phyloP scores from a whole-genome alignment of 345 rosid species.

The Populus simonii region DNA sequence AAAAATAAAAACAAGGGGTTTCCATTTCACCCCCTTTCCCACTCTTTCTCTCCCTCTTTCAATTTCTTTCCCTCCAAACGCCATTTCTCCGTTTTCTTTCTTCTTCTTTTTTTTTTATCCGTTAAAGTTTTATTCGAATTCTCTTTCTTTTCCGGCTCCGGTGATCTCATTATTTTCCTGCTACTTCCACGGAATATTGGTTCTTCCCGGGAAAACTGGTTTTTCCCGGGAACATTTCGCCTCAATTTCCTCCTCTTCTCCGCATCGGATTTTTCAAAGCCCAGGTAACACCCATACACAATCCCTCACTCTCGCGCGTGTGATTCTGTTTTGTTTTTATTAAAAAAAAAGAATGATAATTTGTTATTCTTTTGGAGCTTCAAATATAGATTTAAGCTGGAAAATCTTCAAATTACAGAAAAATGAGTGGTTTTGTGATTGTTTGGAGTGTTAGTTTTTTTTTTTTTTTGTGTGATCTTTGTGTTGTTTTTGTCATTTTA shows the following conservation, averaged over 20 bases:
- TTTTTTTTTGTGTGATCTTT: not conserved
- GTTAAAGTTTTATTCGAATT: not conserved
- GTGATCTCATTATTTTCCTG: not conserved
- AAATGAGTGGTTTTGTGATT: not conserved
- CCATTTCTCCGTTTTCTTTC: not conserved
- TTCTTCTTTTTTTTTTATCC: not conserved
- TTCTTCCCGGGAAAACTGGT: conserved; percentile 1
- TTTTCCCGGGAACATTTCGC: conserved; percentile 25
- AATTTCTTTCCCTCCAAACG: conserved; percentile 36
- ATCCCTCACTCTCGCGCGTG: not conserved
- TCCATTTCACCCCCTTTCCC: conserved; percentile 2
- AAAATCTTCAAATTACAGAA: not conserved
- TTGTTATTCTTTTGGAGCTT: not conserved
- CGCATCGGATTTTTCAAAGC: not conserved
- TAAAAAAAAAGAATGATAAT: not conserved
- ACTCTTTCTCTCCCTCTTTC: not conserved
- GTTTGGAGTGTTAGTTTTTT: not conserved
- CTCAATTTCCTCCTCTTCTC: not conserved
- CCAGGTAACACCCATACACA: conserved; percentile 14
- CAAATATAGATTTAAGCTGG: not conserved
- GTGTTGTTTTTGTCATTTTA: not conserved
- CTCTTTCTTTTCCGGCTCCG: not conserved
- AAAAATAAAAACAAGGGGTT: conserved; percentile 22
- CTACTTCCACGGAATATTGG: not conserved
- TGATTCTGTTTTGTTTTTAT: conserved; percentile 2